These are phyloP conservation scores for Ceratobasidium theobromae DNA, from an alignment of 1,284 basidiomycete genomes.

Conservation along the genomic window DNA sequence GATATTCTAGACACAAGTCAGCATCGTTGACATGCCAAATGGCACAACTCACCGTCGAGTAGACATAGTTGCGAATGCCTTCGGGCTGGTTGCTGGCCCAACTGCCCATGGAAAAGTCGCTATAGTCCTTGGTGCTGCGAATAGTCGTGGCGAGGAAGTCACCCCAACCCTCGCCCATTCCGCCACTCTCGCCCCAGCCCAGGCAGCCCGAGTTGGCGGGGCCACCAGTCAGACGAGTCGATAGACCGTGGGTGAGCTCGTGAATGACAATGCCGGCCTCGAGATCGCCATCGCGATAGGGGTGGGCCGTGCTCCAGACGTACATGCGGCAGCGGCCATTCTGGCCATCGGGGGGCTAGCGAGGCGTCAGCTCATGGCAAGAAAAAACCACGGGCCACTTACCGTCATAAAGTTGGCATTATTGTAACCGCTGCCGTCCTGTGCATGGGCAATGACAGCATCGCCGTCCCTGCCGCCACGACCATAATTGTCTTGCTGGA, in stretches of 20 bases:
- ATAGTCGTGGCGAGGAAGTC: slow-evolving; percentile 86
- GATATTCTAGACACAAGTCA: slow-evolving; percentile 50
- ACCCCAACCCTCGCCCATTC: slow-evolving; percentile 96
- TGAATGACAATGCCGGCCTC: slow-evolving; percentile 95
- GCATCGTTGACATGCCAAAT: not conserved
- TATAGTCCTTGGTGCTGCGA: slow-evolving; percentile 70
- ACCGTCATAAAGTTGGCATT: slow-evolving; percentile 61
- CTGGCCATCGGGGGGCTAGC: slow-evolving; percentile 50
- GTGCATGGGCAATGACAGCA: slow-evolving; percentile 91
- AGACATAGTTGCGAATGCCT: slow-evolving; percentile 88
- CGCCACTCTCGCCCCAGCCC: slow-evolving; percentile 93
- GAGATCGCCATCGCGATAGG: slow-evolving; percentile 91
- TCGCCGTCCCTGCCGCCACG: slow-evolving; percentile 85
- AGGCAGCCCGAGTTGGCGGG: slow-evolving; percentile 91
- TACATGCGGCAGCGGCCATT: slow-evolving; percentile 96
- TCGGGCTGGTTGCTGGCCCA: slow-evolving; percentile 82
- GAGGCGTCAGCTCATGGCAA: not conserved
- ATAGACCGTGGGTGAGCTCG: slow-evolving; percentile 86
- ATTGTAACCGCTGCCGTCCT: slow-evolving; percentile 91
- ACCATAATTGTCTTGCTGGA: slow-evolving; percentile 96
- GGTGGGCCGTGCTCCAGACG: slow-evolving; percentile 86
- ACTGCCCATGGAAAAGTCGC: slow-evolving; percentile 86
- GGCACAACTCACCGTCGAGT: slow-evolving; percentile 61
- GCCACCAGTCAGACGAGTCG: slow-evolving; percentile 91
- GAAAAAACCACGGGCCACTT: slow-evolving; percentile 12